Evolutionary conservation across 805 yeast genomes (phyloP).

Genomic region (Spathaspora gorwiae): DNA sequence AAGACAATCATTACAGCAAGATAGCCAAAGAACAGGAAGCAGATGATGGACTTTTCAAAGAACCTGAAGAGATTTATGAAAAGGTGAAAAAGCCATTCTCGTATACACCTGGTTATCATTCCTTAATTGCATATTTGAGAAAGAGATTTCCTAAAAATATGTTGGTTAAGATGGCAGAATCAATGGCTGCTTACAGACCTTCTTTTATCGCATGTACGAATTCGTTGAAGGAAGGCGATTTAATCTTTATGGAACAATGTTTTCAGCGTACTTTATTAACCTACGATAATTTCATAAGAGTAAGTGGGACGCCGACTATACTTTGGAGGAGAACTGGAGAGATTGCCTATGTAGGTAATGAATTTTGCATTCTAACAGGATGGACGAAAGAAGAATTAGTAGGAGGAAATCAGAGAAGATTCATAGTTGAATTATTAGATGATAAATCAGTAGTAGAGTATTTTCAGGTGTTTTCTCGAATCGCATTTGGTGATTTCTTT

Average conservation of each 20-base stretch:
- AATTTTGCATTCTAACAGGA: constrained; percentile 85
- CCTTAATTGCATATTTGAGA: constrained; percentile 67
- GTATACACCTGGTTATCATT: constrained; percentile 88
- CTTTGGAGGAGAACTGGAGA: constrained; percentile 97
- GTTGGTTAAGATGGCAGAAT: constrained; percentile 76
- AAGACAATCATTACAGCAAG: constrained; percentile 21
- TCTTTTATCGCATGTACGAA: constrained; percentile 90
- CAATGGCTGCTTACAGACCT: constrained; percentile 88
- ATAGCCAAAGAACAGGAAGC: constrained; percentile 9
- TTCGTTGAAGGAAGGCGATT: constrained; percentile 81
- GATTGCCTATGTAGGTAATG: constrained; percentile 92
- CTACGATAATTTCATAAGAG: constrained; percentile 76
- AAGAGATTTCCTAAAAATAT: constrained; percentile 64
- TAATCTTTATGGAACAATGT: constrained; percentile 93
- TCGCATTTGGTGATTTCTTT: constrained; percentile 86
- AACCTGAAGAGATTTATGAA: constrained; percentile 77
- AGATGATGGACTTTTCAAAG: constrained; percentile 33
- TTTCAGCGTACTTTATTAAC: constrained; percentile 89
- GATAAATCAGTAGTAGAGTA: constrained; percentile 83
- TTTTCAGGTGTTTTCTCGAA: constrained; percentile 75
- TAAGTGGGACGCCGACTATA: constrained; percentile 89
- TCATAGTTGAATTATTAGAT: constrained; percentile 80
- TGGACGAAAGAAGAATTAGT: constrained; percentile 75
- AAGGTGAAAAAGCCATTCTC: constrained; percentile 72
- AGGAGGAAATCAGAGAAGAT: constrained; percentile 51